Evolutionary conservation across 306 rosid species (phyloP).

Genomic region (Dryas octopetala): DNA sequence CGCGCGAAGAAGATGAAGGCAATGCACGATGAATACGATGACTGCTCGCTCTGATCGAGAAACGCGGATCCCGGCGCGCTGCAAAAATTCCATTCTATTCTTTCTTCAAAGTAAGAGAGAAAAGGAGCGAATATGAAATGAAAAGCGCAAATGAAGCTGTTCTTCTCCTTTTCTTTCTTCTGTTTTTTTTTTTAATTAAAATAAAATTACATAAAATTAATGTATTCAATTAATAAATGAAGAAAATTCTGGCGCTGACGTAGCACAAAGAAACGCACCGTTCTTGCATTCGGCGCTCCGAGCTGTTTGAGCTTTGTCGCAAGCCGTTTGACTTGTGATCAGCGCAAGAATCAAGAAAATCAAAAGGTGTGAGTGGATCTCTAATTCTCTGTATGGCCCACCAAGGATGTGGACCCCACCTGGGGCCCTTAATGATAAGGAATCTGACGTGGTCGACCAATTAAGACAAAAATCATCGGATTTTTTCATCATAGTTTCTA

Average conservation of each 20-base stretch:
- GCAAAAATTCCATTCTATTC: conserved; percentile 49
- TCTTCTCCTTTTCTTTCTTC: conserved; percentile 18
- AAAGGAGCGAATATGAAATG: not conserved
- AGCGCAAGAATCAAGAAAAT: not conserved
- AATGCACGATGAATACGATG: conserved; percentile 26
- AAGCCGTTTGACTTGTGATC: conserved; percentile 24
- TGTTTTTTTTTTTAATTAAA: not conserved
- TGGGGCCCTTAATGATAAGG: not conserved
- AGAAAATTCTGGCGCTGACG: conserved; percentile 30
- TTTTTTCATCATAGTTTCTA: not conserved
- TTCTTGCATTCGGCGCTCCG: conserved; percentile 33
- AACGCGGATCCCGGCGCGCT: conserved; percentile 64
- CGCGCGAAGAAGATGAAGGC: conserved; percentile 33
- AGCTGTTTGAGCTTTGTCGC: conserved; percentile 28
- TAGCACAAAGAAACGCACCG: conserved; percentile 35
- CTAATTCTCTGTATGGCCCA: not conserved
- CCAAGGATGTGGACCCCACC: not conserved
- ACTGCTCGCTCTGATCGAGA: conserved; percentile 42
- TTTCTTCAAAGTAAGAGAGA: not conserved
- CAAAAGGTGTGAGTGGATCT: not conserved
- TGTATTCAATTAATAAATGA: not conserved
- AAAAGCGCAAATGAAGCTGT: conserved; percentile 35
- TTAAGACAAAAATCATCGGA: not conserved
- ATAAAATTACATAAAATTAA: not conserved
- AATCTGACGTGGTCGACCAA: conserved; percentile 2